These are phyloP conservation scores for Amborella trichopoda DNA, from an alignment of 164 flowering plant genomes.

Conservation along the genomic window DNA sequence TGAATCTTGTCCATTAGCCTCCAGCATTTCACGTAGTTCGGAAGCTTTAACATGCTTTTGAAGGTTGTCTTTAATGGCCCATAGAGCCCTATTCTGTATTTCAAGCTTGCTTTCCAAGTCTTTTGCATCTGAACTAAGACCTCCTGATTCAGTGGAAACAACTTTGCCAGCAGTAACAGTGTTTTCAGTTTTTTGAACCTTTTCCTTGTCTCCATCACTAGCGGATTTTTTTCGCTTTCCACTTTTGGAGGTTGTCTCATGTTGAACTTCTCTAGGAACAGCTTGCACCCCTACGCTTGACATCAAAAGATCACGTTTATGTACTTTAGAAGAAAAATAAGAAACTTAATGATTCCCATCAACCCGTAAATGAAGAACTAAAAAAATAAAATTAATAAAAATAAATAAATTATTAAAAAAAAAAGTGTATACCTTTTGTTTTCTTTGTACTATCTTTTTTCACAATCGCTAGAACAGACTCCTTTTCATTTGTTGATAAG, in stretches of 20 bases:
- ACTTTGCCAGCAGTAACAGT: conserved; percentile 14
- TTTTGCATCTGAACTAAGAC: conserved; percentile 11
- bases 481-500: conserved; percentile 52
- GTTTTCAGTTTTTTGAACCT: conserved; percentile 41
- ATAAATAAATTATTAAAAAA: too few relatives aligned
- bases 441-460: conserved; percentile 23
- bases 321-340: too few relatives aligned
- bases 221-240: conserved; percentile 46
- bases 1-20: conserved; percentile 63
- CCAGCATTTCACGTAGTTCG: conserved; percentile 90
- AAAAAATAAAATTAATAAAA: too few relatives aligned
- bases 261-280: too few relatives aligned
- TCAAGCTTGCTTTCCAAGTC: conserved; percentile 40
- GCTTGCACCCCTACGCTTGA: too few relatives aligned
- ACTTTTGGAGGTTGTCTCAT: conserved; percentile 33
- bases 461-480: conserved; percentile 21
- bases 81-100: conserved; percentile 54
- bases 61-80: conserved; percentile 83
- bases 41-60: conserved; percentile 61
- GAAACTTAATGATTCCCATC: too few relatives aligned
- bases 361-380: too few relatives aligned
- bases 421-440: conserved; percentile 28
- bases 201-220: conserved; percentile 30
- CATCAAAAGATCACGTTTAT: too few relatives aligned
- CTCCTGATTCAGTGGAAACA: conserved; percentile 7